phyloP scores from a whole-genome alignment of 208 protist species.

The Porcisia deanei region DNA sequence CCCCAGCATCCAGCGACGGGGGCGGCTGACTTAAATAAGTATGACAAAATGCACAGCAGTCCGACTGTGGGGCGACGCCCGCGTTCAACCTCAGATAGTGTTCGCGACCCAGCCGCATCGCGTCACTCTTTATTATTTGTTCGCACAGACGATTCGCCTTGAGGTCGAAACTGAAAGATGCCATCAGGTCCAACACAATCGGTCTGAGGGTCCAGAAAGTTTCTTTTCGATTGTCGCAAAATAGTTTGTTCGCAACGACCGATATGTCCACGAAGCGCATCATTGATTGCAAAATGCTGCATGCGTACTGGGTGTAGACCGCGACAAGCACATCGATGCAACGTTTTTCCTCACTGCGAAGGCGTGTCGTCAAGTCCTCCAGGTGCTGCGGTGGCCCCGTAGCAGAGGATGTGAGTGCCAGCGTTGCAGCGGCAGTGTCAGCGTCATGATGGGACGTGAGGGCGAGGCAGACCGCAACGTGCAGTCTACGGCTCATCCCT shows the following conservation, averaged over 20 bases:
- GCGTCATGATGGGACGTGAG: background rate
- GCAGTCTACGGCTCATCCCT: constrained; percentile 1
- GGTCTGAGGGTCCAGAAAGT: constrained; percentile 62
- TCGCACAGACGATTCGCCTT: constrained; percentile 53
- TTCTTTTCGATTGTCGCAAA: constrained; percentile 54
- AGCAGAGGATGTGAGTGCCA: background rate
- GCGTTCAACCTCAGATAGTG: constrained; percentile 46
- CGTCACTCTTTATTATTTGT: constrained; percentile 49
- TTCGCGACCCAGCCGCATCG: constrained; percentile 37
- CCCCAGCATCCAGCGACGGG: background rate
- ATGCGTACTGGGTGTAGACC: constrained; percentile 61
- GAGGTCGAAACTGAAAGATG: constrained; percentile 58
- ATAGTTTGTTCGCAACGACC: constrained; percentile 48
- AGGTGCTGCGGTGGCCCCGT: background rate
- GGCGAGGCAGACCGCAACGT: background rate
- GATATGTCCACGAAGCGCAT: constrained; percentile 54
- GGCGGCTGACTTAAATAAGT: constrained; percentile 27
- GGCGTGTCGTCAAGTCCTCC: constrained; percentile 5
- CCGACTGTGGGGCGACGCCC: constrained; percentile 50
- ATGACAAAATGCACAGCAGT: constrained; percentile 66
- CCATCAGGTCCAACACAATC: constrained; percentile 64
- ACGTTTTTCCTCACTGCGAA: constrained; percentile 12
- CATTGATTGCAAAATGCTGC: constrained; percentile 48
- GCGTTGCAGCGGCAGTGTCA: background rate
- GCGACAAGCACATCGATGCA: constrained; percentile 48